Evolutionary conservation across 306 rosid species (phyloP).

Genomic region (Cucurbita ficifolia): DNA sequence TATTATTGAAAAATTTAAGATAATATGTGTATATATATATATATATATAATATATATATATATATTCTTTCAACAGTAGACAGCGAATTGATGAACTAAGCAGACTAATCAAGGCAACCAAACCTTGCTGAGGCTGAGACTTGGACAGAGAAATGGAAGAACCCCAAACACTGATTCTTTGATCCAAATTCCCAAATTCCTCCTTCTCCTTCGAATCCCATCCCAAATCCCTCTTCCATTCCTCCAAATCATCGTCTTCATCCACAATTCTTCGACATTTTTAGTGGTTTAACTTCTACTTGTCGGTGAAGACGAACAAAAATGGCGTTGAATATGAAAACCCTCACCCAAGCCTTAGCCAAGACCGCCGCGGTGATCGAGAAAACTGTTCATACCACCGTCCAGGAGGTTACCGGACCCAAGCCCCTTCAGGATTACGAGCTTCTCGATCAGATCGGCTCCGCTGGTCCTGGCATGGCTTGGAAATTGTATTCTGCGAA

Average conservation of each 20-base stretch:
- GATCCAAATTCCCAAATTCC: background rate
- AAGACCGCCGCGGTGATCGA: slow-evolving; percentile 94
- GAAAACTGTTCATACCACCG: slow-evolving; percentile 77
- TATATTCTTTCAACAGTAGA: background rate
- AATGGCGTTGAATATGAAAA: slow-evolving; percentile 89
- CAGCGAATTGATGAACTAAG: background rate
- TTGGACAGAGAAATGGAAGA: background rate
- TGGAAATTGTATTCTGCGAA: slow-evolving; percentile 74
- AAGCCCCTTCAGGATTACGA: slow-evolving; percentile 87
- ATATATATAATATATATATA: background rate
- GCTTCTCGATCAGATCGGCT: slow-evolving; percentile 86
- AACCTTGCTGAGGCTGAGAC: background rate
- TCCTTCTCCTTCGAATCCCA: background rate
- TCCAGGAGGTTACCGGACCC: slow-evolving; percentile 97
- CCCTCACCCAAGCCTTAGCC: slow-evolving; percentile 93
- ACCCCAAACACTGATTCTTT: background rate
- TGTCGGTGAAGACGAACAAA: background rate
- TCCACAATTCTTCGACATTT: background rate
- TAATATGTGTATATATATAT: background rate
- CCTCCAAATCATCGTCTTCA: background rate
- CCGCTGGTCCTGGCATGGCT: slow-evolving; percentile 73
- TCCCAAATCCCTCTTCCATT: background rate
- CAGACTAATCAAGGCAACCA: background rate
- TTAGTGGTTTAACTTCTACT: background rate
- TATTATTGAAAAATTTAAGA: no score